Evolutionary conservation across 306 rosid genomes (phyloP), one percentile per base, ranked within the genome.

Genomic region (Luffa aegyptiaca): DNA sequence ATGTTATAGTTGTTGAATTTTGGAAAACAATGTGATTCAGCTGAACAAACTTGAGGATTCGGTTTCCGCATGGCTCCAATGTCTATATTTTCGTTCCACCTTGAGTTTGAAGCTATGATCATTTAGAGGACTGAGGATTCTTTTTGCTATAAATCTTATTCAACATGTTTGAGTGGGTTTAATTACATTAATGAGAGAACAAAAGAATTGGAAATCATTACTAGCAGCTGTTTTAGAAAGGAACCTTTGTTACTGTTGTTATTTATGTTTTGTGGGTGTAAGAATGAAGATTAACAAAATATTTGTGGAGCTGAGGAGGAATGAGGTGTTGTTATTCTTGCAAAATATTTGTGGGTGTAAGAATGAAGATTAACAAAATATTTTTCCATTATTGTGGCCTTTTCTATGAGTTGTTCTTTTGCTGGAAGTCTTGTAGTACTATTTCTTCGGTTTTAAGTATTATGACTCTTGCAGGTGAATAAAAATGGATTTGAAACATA

Each of bases 401-500:
- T 26, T 26, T 26, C 31, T 26, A 26, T 26, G 31, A 26, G 31
- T 26, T 26, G 31, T 26, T 26, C 31, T 26, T 26, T 26, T 26
- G 0, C 31, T 26, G 31, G 31, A 26, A 26, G 31, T 26, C 10
- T 33, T 26, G 46, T 18, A 8, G 49, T 52, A 35, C 48, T 10
- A 49, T 36, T 74, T 75, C 48, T 16, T 48, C 9, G 46, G 49
- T 33, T 75, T 31, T 52, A 14, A 35, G 44, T 49, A 53, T 48
- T 73, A 11, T 53, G 26, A 53, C n/a, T 52, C 7, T 78, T 39
- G 82, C 75, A 82, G 87, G 86, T 68, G 72, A 85, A 55, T 37
- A 45, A 62, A n/a, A 69, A 94, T 91, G 97, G 92, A 91, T 86
- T 87, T 88, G 48, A 89, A 81, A 80, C 72, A 75, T 86, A 82